Percentiles rank a stretch among this genome's conserved stretches.
phyloP scores from a whole-genome alignment of 2,329 filamentous ascomycete species.

The Thelonectria discophora region DNA sequence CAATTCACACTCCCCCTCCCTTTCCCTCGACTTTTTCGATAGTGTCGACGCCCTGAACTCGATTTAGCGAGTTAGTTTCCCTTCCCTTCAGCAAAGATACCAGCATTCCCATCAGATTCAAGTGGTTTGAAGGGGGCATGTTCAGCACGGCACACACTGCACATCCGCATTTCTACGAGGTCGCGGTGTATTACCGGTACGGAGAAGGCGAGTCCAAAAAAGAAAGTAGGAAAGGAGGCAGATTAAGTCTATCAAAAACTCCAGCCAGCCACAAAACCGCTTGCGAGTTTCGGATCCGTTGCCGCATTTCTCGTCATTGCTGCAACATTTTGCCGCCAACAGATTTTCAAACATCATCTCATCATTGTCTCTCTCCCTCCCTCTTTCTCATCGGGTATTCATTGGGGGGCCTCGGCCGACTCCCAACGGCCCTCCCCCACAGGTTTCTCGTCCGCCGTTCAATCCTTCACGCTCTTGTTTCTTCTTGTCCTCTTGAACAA shows the following conservation, averaged over 20 bases:
- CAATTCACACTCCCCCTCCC: not conserved
- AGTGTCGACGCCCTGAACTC: not conserved
- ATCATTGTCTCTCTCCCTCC: too few species aligned
- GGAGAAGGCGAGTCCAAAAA: too few species aligned
- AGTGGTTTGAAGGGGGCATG: not conserved
- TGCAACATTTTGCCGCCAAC: not conserved
- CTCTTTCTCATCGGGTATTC: too few species aligned
- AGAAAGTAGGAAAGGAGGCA: not conserved
- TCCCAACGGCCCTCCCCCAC: too few species aligned
- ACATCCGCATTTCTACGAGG: not conserved
- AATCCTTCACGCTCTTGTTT: not conserved
- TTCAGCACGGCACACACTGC: not conserved
- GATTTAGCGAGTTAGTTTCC: not conserved
- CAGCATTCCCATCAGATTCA: not conserved
- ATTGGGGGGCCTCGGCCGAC: too few species aligned
- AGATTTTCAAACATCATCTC: not conserved
- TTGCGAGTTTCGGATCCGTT: not conserved
- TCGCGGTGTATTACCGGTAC: too few species aligned
- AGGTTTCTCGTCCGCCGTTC: not conserved
- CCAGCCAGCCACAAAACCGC: not conserved
- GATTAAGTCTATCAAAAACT: not conserved
- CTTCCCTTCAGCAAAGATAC: not conserved
- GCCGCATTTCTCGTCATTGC: not conserved
- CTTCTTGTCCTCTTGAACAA: constrained; percentile 5
- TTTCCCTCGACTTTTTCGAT: not conserved